A percentile compares a stretch with the other conserved stretches of the same genome.
Evolutionary conservation across 306 rosid genomes (phyloP).

Genomic region (Oxytropis ochrocephala): DNA sequence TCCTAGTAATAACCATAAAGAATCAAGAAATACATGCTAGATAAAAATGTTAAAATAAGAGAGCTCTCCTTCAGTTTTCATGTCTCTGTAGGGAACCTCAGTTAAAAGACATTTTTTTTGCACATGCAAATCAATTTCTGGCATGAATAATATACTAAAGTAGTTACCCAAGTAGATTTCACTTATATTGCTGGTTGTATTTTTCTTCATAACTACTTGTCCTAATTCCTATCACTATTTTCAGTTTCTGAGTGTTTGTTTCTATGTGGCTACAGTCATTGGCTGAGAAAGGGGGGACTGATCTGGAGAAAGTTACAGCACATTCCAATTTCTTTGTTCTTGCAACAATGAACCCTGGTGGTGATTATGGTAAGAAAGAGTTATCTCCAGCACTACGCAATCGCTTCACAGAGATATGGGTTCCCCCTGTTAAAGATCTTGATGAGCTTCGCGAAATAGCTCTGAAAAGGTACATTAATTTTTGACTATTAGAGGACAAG

Average conservation of each 20-base stretch:
- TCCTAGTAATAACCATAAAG: background rate
- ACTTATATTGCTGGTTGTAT: background rate
- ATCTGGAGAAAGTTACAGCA: constrained; percentile 64
- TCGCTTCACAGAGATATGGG: constrained; percentile 99
- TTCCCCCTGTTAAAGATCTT: constrained; percentile 63
- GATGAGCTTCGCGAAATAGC: constrained; percentile 70
- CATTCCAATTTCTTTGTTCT: constrained; percentile 68
- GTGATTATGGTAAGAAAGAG: constrained; percentile 97
- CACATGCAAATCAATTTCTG: background rate
- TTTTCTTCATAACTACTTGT: background rate
- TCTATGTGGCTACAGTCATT: constrained; percentile 47
- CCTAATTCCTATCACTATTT: background rate
- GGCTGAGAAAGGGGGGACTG: constrained; percentile 91
- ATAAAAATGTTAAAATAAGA: background rate
- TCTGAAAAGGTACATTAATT: constrained; percentile 40
- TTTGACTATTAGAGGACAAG: background rate
- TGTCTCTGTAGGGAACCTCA: background rate
- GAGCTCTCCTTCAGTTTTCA: background rate
- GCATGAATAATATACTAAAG: background rate
- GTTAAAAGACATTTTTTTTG: background rate
- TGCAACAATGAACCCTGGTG: constrained; percentile 99
- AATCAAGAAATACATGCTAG: background rate
- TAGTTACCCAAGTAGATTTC: background rate
- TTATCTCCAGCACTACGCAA: constrained; percentile 85
- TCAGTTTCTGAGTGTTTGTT: background rate